Base-by-base conservation (phyloP, 169 alveolate species). In the Toxoplasma gondii region DNA sequence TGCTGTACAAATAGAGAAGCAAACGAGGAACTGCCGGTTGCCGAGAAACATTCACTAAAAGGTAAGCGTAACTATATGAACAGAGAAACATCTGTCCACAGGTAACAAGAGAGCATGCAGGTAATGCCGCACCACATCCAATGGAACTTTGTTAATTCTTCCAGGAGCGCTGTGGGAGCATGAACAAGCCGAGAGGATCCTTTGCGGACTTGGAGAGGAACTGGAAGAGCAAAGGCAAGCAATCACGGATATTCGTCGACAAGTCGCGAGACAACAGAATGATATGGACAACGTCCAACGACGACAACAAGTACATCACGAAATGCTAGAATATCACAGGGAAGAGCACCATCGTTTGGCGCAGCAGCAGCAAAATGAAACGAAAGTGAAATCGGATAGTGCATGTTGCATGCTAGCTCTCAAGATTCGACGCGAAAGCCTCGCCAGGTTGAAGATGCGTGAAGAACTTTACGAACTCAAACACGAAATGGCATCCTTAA, bases 401-500 rank as follows among this genome's bases (percentile, higher is more conserved):
- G 78, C n/a, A 10, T 4, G 12, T 31, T 64, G 34, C 27, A 24
- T 29, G 34, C 36, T 64, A 24, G 78, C 78, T 64, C 78, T 4
- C 34, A 19, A 64, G 34, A 34, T 78, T 34, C 39, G 87, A 22
- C 87, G 87, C 16, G 87, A 78, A 19, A 31, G 87, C 45, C 41
- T 78, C 87, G 87, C 87, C 41, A 78, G 87, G 24, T 34, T 78
- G 43, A 41, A 19, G 45, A 34, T 78, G 53, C 87, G 87, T 17
- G 87, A 78, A 78, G 87, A 78, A 34, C 44, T 78, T 17, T 39
- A 78, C 53, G 87, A 78, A 39, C 87, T 78, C 31, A 78, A 78
- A 78, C 45, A 38, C 45, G 45, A 78, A n/a, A 10, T 78, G 43
- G 1, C 87, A 78, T 10, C 87, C 29, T 5, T 39, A 34, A 0